These are phyloP conservation scores for Penicillium sumatraense DNA, from an alignment of 2,329 filamentous ascomycete genomes.

Conservation along the genomic window DNA sequence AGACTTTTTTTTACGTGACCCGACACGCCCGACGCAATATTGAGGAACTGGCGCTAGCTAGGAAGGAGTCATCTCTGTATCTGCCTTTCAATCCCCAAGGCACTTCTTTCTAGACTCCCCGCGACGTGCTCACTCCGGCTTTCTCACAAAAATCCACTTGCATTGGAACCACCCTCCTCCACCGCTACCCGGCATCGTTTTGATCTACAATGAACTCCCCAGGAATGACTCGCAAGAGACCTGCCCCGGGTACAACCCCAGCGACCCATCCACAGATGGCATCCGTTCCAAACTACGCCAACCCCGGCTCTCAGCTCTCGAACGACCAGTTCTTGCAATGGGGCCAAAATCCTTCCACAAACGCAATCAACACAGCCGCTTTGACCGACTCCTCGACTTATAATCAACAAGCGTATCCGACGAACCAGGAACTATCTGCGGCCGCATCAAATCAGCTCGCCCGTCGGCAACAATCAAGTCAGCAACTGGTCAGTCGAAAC, in stretches of 20 bases:
- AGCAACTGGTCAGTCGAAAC: conserved; percentile 44
- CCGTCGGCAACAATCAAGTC: conserved; percentile 43
- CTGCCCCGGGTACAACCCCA: conserved; percentile 74
- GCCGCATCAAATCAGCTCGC: conserved; percentile 47
- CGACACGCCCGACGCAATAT: conserved; percentile 14
- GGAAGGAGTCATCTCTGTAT: conserved; percentile 10
- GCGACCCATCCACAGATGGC: conserved; percentile 60
- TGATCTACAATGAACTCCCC: conserved; percentile 45
- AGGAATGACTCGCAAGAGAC: conserved; percentile 66
- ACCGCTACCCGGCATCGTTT: neutral
- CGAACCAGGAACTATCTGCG: conserved; percentile 57
- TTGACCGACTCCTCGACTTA: conserved; percentile 48
- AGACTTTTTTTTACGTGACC: conserved; percentile 18
- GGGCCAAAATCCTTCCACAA: conserved; percentile 51
- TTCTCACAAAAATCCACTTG: no score
- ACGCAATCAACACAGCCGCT: conserved; percentile 32
- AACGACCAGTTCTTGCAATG: conserved; percentile 62
- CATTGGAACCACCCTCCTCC: neutral
- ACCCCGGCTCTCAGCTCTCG: conserved; percentile 49
- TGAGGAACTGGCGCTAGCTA: conserved; percentile 18
- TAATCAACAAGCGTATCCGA: conserved; percentile 34
- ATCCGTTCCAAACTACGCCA: conserved; percentile 53
- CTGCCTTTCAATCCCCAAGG: neutral
- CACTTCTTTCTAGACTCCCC: neutral
- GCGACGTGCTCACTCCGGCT: no score